Evolutionary conservation across 2,329 filamentous ascomycete species (phyloP).

Genomic region (Colletotrichum coccodes): DNA sequence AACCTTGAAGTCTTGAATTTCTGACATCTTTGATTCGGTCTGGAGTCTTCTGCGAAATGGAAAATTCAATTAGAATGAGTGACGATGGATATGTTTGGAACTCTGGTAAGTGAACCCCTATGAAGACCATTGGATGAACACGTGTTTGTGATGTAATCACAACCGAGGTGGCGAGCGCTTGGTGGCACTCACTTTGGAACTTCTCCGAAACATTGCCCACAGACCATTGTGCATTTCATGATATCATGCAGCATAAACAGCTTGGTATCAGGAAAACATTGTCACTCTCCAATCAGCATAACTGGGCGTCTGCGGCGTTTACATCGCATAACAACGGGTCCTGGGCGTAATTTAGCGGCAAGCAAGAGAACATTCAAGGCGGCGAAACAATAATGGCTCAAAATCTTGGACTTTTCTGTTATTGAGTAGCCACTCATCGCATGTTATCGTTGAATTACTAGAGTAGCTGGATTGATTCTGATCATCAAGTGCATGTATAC

Average conservation of each 20-base stretch:
- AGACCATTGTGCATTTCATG: neutral
- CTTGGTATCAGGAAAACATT: no score
- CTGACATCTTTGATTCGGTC: neutral
- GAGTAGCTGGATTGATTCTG: no score
- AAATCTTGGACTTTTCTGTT: no score
- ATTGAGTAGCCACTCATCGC: no score
- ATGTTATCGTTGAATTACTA: no score
- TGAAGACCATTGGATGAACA: neutral
- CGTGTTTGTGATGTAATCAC: constrained; percentile 5
- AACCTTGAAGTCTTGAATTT: constrained; percentile 10
- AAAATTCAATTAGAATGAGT: neutral
- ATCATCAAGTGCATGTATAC: no score
- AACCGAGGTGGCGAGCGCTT: neutral
- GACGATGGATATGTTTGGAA: neutral
- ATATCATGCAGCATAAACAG: neutral
- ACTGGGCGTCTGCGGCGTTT: neutral
- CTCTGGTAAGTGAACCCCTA: neutral
- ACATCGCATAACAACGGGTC: neutral
- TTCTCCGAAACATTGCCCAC: neutral
- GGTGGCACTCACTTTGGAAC: neutral
- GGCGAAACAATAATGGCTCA: no score
- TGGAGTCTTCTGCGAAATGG: neutral
- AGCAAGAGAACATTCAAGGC: no score
- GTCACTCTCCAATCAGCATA: neutral
- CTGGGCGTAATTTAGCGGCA: no score